Percentiles rank a stretch among this genome's conserved stretches.
phyloP scores from a whole-genome alignment of 2,329 filamentous ascomycete species.

The Aureobasidium lini region DNA sequence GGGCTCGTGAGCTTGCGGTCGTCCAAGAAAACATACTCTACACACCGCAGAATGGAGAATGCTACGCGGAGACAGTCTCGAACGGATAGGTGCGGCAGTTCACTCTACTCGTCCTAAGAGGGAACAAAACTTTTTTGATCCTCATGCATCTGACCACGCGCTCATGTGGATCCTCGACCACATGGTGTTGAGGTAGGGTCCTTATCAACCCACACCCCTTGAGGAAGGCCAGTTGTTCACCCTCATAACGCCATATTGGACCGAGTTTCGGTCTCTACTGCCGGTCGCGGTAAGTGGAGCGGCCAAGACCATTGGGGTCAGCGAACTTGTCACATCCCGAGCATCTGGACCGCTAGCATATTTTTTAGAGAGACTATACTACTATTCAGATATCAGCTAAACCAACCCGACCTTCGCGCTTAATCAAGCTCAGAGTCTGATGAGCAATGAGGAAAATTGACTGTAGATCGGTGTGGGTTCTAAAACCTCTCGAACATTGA shows the following conservation, averaged over 20 bases:
- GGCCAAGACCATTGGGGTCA: neutral
- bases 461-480: neutral
- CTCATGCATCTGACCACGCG: neutral
- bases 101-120: neutral
- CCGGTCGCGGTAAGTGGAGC: neutral
- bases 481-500: neutral
- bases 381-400: neutral
- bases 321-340: neutral
- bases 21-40: neutral
- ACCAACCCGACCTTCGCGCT: neutral
- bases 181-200: neutral
- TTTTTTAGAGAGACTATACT: neutral
- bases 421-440: neutral
- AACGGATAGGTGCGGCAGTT: neutral
- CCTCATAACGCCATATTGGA: slow-evolving; percentile 6
- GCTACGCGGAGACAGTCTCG: neutral
- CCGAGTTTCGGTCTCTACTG: neutral
- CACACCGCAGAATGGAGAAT: neutral
- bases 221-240: neutral
- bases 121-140: neutral
- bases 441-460: neutral
- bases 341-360: slow-evolving; percentile 4
- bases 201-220: neutral
- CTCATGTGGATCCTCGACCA: neutral
- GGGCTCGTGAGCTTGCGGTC: neutral